Percentiles rank a stretch among this genome's conserved stretches.
These are phyloP conservation scores for Pseudogymnoascus sp. DNA, from an alignment of 2,329 filamentous ascomycete species.

Conservation along the genomic window DNA sequence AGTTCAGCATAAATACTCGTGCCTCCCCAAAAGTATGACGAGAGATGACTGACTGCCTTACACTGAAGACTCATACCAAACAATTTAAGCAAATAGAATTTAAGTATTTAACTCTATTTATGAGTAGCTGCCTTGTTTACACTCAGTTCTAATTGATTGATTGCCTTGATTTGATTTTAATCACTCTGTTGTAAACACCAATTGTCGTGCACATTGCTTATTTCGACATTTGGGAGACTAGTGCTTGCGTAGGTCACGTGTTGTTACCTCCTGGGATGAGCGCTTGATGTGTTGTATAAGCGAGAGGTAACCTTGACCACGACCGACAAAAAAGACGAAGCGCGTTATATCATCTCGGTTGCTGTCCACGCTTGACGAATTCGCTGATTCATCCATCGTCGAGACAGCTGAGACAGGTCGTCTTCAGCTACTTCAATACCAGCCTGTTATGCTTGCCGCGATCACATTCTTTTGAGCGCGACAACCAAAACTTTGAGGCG, in stretches of 20 bases:
- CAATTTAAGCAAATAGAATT: background rate
- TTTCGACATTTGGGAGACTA: background rate
- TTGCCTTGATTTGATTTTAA: background rate
- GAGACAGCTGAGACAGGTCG: conserved; percentile 11
- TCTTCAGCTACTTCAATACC: conserved; percentile 1
- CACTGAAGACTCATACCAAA: background rate
- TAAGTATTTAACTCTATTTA: background rate
- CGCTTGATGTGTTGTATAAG: conserved; percentile 9
- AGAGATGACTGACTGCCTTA: background rate
- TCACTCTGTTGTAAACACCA: background rate
- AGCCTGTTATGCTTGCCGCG: conserved; percentile 5
- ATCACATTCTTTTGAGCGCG: conserved; percentile 3
- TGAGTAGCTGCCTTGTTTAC: background rate
- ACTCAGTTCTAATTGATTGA: background rate
- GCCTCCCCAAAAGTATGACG: background rate
- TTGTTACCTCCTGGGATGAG: background rate
- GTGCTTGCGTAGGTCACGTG: background rate
- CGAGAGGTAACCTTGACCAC: conserved; percentile 10
- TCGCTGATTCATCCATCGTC: conserved; percentile 8
- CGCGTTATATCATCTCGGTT: conserved; percentile 8
- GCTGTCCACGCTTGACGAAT: conserved; percentile 7
- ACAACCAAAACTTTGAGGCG: conserved; percentile 10
- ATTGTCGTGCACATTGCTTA: background rate
- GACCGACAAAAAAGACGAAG: conserved; percentile 9
- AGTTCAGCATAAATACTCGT: background rate